A percentile compares a stretch with the other conserved stretches of the same genome.
Evolutionary conservation across 345 rosid genomes (phyloP).

Genomic region (Turnera subulata): DNA sequence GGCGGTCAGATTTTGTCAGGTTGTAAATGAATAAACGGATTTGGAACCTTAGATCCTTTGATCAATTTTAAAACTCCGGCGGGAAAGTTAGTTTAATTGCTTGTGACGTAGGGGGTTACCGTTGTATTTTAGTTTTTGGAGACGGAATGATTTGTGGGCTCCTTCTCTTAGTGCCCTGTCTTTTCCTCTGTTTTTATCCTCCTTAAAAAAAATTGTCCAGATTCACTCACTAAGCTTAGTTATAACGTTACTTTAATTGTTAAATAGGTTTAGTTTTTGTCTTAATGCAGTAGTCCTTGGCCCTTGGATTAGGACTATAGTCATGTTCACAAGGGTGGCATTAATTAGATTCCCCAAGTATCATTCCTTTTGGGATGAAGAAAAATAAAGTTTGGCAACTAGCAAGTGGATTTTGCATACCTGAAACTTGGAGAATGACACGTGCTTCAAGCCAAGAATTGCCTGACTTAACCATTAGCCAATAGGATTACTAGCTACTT

Average conservation of each 20-base stretch:
- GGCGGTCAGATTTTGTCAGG: constrained; percentile 43
- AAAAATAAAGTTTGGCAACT: background rate
- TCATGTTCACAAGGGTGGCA: background rate
- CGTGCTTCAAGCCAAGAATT: background rate
- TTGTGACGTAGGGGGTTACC: constrained; percentile 21
- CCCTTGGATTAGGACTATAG: constrained; percentile 18
- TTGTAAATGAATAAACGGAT: constrained; percentile 14
- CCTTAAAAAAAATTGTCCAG: background rate
- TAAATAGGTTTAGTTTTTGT: background rate
- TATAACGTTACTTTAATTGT: background rate
- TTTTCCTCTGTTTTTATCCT: constrained; percentile 25
- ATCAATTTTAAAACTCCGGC: constrained; percentile 22
- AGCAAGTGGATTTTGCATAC: background rate
- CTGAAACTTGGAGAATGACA: background rate
- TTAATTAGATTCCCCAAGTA: constrained; percentile 11
- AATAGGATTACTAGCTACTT: too few species aligned
- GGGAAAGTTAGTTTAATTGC: constrained; percentile 7
- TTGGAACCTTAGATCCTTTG: constrained; percentile 17
- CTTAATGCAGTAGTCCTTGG: background rate
- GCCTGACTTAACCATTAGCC: too few species aligned
- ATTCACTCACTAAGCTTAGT: background rate
- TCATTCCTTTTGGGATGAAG: background rate
- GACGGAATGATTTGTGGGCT: constrained; percentile 39
- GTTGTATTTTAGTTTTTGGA: constrained; percentile 34
- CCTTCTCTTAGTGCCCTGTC: constrained; percentile 32